Percentiles rank a stretch among this genome's conserved stretches.
These are phyloP conservation scores for Fusarium poae DNA, from an alignment of 2,329 filamentous ascomycete genomes.

Conservation along the genomic window DNA sequence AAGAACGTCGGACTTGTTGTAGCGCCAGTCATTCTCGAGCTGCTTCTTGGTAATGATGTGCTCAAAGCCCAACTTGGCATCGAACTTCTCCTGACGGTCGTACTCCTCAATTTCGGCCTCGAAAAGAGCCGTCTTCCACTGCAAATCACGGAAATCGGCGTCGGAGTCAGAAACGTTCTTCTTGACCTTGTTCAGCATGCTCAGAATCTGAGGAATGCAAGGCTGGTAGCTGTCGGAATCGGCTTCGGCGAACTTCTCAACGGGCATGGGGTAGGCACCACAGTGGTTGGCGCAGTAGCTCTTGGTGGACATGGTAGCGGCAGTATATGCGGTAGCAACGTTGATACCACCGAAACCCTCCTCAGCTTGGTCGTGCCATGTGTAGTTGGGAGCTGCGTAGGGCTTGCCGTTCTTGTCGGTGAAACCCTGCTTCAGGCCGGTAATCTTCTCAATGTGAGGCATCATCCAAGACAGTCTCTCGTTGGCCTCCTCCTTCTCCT, in stretches of 20 bases:
- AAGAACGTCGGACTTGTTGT: conserved; percentile 43
- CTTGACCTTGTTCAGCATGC: conserved; percentile 52
- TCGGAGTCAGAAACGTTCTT: conserved; percentile 28
- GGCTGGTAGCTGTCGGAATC: conserved; percentile 59
- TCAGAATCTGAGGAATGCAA: conserved; percentile 58
- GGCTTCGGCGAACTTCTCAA: conserved; percentile 60
- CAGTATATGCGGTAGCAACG: conserved; percentile 56
- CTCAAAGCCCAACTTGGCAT: conserved; percentile 52
- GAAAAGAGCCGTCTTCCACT: conserved; percentile 53
- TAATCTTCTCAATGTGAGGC: conserved; percentile 43
- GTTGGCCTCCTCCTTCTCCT: conserved; percentile 50
- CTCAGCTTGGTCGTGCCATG: conserved; percentile 43
- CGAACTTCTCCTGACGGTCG: conserved; percentile 54
- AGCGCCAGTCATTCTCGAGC: conserved; percentile 44
- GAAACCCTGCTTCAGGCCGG: conserved; percentile 39
- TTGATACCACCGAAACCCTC: conserved; percentile 57
- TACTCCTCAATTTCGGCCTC: conserved; percentile 54
- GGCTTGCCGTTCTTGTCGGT: conserved; percentile 45
- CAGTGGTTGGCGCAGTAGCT: conserved; percentile 59
- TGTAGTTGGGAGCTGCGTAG: conserved; percentile 47
- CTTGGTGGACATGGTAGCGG: conserved; percentile 60
- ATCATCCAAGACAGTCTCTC: conserved; percentile 44
- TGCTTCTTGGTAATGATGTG: conserved; percentile 51
- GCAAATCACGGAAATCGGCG: conserved; percentile 47
- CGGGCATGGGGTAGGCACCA: conserved; percentile 58